phyloP scores from a whole-genome alignment of 2,329 filamentous ascomycete genomes.

The Phyllosticta citriasiana region DNA sequence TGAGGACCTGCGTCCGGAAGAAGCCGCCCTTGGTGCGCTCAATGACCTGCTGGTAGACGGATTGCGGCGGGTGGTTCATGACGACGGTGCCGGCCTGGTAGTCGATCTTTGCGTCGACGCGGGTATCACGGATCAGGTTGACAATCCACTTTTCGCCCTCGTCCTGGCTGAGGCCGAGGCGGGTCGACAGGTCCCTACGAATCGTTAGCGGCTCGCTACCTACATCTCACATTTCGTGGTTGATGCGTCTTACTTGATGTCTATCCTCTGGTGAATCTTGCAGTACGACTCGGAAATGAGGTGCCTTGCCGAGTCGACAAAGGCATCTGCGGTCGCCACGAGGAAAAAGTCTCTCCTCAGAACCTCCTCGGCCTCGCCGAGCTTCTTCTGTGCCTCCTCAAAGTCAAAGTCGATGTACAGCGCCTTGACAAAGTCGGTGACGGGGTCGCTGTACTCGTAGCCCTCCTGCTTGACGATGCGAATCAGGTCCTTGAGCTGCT shows the following conservation, averaged over 20 bases:
- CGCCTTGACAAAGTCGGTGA: slow-evolving; percentile 93
- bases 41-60: slow-evolving; percentile 98
- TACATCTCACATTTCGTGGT: neutral
- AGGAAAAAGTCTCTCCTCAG: slow-evolving; percentile 95
- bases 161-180: slow-evolving; percentile 82
- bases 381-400: slow-evolving; percentile 85
- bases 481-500: slow-evolving; percentile 95
- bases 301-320: slow-evolving; percentile 90
- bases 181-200: slow-evolving; percentile 69
- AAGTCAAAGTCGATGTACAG: slow-evolving; percentile 96
- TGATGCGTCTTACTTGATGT: slow-evolving; percentile 61
- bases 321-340: slow-evolving; percentile 68
- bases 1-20: slow-evolving; percentile 95
- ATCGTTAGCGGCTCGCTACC: neutral
- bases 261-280: slow-evolving; percentile 98
- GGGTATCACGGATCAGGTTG: slow-evolving; percentile 94
- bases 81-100: slow-evolving; percentile 97
- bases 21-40: slow-evolving; percentile 98
- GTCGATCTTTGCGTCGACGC: slow-evolving; percentile 97
- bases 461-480: slow-evolving; percentile 93
- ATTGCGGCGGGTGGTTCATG: slow-evolving; percentile 99
- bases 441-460: slow-evolving; percentile 93
- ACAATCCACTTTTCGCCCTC: slow-evolving; percentile 99
- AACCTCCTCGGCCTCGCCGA: slow-evolving; percentile 80
- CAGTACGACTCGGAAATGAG: slow-evolving; percentile 98